Base-by-base conservation (phyloP, 805 yeast genomes). In the Wickerhamomyces chaumierensis region DNA sequence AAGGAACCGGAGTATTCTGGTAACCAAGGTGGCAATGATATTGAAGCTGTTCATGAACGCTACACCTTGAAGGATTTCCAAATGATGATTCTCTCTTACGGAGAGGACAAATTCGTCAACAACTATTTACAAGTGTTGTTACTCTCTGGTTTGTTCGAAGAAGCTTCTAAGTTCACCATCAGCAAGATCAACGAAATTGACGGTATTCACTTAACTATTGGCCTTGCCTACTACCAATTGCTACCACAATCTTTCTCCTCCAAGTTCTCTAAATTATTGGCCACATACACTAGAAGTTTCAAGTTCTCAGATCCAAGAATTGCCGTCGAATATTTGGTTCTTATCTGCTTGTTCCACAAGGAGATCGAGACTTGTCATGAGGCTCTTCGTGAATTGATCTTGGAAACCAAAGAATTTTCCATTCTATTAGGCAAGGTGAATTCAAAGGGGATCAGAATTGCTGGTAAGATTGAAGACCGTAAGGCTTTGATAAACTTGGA, bases 161-260 rank as follows among this genome's bases (percentile, higher is more conserved):
- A 71, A 40, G 95, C 95, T 0, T 74, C 85, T 18, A 74, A 76
- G 44, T 75, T 79, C 52, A 58, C 78, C 25, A 71, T 73, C 49
- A 61, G n/a, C n/a, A n/a, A 69, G 27, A 62, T 72, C 33, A 80
- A 74, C 56, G 94, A 85, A 54, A 74, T 84, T 39, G 95, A 86
- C 51, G 81, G 94, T 11, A 92, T 87, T 14, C 97, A 92, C 60
- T 69, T 87, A 45, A 86, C 94, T 1, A 82, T 92, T 46, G 84
- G 82, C 0, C 66, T 92, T 37, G 74, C 78, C 7, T 79, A 82
- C 55, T 75, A 79, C 52, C 84, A 90, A 0, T 63, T 86, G 41
- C 56, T 86, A 42, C 72, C 73, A 39, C 72, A 73, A n/a, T n/a
- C n/a, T n/a, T n/a, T n/a, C n/a, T 47, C 50, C 1, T 53, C 60